Evolutionary conservation across 1,139 yeast species (phyloP), one percentile per base, ranked within the genome.

Genomic region (Blastobotrys serpentis): DNA sequence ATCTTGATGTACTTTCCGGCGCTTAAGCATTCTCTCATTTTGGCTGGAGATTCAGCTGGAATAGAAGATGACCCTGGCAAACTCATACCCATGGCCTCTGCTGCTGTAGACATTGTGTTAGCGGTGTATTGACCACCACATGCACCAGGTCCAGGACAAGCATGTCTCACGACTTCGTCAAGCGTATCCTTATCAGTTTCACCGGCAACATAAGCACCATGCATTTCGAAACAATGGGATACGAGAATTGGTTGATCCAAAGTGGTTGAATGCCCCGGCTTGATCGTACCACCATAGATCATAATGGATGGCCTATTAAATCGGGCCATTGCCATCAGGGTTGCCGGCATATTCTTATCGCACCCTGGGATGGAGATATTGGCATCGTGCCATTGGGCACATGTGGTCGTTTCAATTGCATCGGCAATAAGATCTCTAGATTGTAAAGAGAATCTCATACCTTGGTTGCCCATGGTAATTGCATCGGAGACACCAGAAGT

Each of bases 71-170:
- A 86, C 65, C 79, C 85, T 53, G 96, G 96, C 62, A 87, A 70
- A 19, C 90, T 75, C 77, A 87, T 81, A 66, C 96, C 96, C 73
- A 87, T 68, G 34, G 86, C 95, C 70, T 87, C 96, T 48, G 96
- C 88, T 50, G 92, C 95, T 37, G 94, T 84, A 7, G 95, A 95
- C 95, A 87, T 85, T 44, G 95, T 86, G 71, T 87, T 87, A 55
- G 96, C 96, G 47, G 96, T 87, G 72, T 87, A 87, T 95, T 88
- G 88, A 74, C 96, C 96, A 73, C 96, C 96, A 72, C 96, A 87
- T 13, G 96, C 87, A 61, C 96, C 96, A 17, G 96, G 83, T 58
- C 96, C 96, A 22, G 96, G 96, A 69, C 96, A 88, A 23, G 96
- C 84, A 63, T 86, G 84, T 61, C 78, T 75, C 40, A 87, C 86